Evolutionary conservation across 805 yeast species (phyloP), one percentile per base, ranked within the genome.

Genomic region (Saccharomycopsis selenospora): DNA sequence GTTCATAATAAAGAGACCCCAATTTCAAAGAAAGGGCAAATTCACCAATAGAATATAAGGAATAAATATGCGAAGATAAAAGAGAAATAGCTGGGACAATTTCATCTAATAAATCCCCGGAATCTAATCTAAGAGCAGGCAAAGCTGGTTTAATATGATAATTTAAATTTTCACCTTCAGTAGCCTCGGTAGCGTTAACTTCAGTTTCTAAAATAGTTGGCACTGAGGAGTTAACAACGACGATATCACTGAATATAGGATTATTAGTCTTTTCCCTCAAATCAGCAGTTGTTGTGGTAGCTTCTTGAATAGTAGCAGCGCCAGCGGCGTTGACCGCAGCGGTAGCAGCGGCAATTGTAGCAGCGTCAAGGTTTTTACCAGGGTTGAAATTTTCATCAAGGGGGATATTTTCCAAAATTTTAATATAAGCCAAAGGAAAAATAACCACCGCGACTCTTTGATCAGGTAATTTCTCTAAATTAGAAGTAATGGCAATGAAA

Each of bases 31-130:
- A 82, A 40, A 82, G 69, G 14, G 73, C 66, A 55, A 79, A 80
- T 59, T 84, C 86, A 40, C 85, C 84, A 55, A 77, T 75, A 0
- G 90, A 77, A 64, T 84, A 85, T 57, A 83, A 69, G 0, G 86
- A 77, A 63, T 75, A 84, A 43, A 83, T 75, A 56, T 83, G 85
- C 5, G 83, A 72, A 11, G 79, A 70, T 46, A 85, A 65, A 42
- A 80, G 72, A 18, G 75, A 70, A 53, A 83, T 63, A 1, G 82
- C 73, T 10, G 80, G 74, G 10, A 69, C 71, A 49, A 82, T 70
- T 61, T 84, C 91, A 40, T 73, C 77, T 5, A 72, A 58, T 47
- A 81, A 60, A 23, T 70, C 62, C 44, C 68, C 67, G n/a, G 71
- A 58, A 46, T 71, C 67, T 40, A 71, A 62, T 45, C 71, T 67